Evolutionary conservation across 768 basidiomycete genomes (phyloP), one percentile per base, ranked within the genome.

Genomic region (Dentipellis fragilis): DNA sequence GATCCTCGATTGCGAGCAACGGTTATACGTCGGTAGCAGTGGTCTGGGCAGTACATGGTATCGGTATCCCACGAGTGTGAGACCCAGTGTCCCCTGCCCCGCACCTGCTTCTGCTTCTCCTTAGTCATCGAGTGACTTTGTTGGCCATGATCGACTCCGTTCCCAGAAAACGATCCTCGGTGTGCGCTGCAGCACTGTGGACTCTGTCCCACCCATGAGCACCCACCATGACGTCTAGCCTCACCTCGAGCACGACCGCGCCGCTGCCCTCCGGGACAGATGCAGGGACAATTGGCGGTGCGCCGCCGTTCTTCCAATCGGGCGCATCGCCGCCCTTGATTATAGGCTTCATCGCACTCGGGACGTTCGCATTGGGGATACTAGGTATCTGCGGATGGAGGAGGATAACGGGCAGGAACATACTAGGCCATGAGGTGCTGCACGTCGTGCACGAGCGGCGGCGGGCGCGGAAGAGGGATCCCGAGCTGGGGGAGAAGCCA

Each of bases 311-410:
- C 53, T 38, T 57, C 53, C 5, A 45, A 3, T 40, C 38, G 19
- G 48, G 56, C 34, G 7, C 48, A 10, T 57, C 60, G 0, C 51
- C 56, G 3, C 42, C 58, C 1, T 36, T 59, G 12, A 53, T 62
- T 46, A 36, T 57, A 4, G 58, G 58, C 10, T 48, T 62, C 51
- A 35, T 57, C 21, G 51, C 53, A 22, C 11, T 57, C 42, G 58
- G 60, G 23, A 46, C 49, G 14, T 55, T 60, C 16, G 11, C 16
- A 0, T 1, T 60, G 1, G 50, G 35, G 6, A 9, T 60, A 8
- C 6, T 55, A 1, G 9, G 39, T 11, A 19, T 62, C 47, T 52
- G 54, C 22, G 38, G 36, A 6, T 62, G 61, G 60, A 22, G 56
- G 29, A 37, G 21, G 9, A 4, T 54, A 14, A 23, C 40, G 6